Base-by-base conservation (phyloP, 768 basidiomycete genomes). In the Podaxis sp. region DNA sequence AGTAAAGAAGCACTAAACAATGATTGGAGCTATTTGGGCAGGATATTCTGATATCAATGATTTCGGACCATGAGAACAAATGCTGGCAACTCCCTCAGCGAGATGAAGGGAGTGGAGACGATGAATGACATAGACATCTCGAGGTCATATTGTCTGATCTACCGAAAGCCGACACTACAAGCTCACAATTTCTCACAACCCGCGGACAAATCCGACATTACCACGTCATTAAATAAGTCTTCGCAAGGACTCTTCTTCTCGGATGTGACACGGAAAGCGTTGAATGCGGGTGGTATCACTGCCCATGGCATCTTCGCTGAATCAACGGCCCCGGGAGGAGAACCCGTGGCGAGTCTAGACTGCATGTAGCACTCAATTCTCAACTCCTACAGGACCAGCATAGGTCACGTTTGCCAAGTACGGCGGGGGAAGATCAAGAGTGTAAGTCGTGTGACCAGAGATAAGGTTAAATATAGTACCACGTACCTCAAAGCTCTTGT, bases 331-430 rank as follows among this genome's bases (percentile, higher is more conserved):
- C 59, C 50, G 10, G 71, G 70, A 2, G 63, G 63, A 11, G 42
- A 55, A 25, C 72, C 70, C 50, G 65, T 67, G 4, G 71, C 71
- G 13, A 71, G 47, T 3, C 47, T 21, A 16, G 69, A 70, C 56
- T 72, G 71, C 5, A 61, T 55, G 57, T 74, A 74, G 21, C 71
- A 71, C 55, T 72, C 73, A 14, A 70, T 32, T 40, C 71, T 68
- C 47, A 74, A 64, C 66, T 74, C 71, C 73, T 74, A 53, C 10
- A 38, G 21, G n/a, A 38, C 28, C 57, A 18, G 21, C 36, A 58
- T 9, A 32, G 38, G 21, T 46, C 18, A 14, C 23, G 7, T 11
- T 13, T 9, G 23, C 4, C 47, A 48, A 23, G 21, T 48, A 13
- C n/a, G n/a, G 14, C 13, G 13, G 23, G 35, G 21, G 32, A 62